Conservation (phyloP, 176 grass and related monocot genomes). For the Hyparrhenia diplandra region DNA sequence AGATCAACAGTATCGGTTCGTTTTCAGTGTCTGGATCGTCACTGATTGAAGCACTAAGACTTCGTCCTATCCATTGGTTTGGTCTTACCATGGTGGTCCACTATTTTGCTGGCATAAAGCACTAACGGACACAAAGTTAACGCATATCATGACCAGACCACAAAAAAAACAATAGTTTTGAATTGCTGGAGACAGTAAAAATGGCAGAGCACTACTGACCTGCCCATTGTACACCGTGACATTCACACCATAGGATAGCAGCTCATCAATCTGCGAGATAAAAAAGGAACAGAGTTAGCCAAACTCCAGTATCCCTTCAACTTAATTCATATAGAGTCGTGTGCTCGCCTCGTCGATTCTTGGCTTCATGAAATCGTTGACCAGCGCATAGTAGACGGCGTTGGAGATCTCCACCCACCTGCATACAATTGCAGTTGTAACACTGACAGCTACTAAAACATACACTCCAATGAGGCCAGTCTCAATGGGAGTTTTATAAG, state of each 20-base stretch:
- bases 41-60: neutral
- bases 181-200: neutral
- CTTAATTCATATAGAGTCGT: neutral
- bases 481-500: too few species aligned
- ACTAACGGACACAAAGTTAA: neutral
- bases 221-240: conserved; percentile 76
- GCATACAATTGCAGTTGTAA: neutral
- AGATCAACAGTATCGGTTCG: neutral
- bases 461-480: too few species aligned
- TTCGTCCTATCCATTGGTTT: neutral
- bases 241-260: conserved; percentile 52
- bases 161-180: neutral
- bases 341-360: conserved; percentile 59
- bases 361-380: conserved; percentile 83
- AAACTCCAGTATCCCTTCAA: neutral
- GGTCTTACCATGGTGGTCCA: neutral
- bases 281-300: neutral
- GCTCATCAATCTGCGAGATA: conserved; percentile 46
- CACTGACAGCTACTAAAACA: neutral
- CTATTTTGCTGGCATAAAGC: neutral
- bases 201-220: conserved; percentile 12
- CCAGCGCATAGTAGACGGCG: conserved; percentile 49
- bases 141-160: neutral
- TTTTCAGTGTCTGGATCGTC: neutral
- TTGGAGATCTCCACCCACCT: conserved; percentile 22